Evolutionary conservation across 2,329 filamentous ascomycete species (phyloP).

Genomic region (Sphaerulina populicola): DNA sequence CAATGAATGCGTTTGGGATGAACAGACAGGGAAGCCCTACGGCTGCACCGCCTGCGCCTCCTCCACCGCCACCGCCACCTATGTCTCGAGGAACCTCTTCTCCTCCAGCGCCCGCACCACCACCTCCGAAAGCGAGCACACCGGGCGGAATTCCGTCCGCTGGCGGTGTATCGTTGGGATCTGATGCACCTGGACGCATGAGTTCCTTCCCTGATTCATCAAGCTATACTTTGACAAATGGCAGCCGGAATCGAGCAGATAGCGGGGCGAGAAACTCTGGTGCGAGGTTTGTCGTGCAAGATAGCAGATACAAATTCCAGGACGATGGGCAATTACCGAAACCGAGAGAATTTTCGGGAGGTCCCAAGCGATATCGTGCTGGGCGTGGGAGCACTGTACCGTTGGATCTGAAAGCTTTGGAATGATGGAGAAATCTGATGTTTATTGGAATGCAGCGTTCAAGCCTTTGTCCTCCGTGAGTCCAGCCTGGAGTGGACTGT

Average conservation of each 20-base stretch:
- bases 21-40: conserved; percentile 33
- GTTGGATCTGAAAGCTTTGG: conserved; percentile 62
- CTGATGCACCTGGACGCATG: conserved; percentile 8
- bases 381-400: conserved; percentile 91
- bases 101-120: conserved; percentile 29
- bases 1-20: conserved; percentile 46
- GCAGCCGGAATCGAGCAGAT: conserved; percentile 23
- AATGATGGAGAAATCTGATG: conserved; percentile 23
- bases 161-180: conserved; percentile 21
- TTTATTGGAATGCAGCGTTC: conserved; percentile 9
- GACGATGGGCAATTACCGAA: conserved; percentile 74
- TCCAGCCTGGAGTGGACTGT: neutral
- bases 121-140: conserved; percentile 26
- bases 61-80: conserved; percentile 39
- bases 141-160: conserved; percentile 25
- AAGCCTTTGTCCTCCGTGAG: conserved; percentile 1
- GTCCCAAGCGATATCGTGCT: conserved; percentile 71
- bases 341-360: conserved; percentile 70
- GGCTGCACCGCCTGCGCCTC: conserved; percentile 35
- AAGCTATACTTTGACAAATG: conserved; percentile 36
- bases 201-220: conserved; percentile 23
- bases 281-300: conserved; percentile 36
- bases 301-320: conserved; percentile 79
- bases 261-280: conserved; percentile 16
- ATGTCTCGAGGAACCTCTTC: conserved; percentile 12